Evolutionary conservation across 352 stramenopile genomes (phyloP).

Genomic region (Phytophthora gonapodyides): DNA sequence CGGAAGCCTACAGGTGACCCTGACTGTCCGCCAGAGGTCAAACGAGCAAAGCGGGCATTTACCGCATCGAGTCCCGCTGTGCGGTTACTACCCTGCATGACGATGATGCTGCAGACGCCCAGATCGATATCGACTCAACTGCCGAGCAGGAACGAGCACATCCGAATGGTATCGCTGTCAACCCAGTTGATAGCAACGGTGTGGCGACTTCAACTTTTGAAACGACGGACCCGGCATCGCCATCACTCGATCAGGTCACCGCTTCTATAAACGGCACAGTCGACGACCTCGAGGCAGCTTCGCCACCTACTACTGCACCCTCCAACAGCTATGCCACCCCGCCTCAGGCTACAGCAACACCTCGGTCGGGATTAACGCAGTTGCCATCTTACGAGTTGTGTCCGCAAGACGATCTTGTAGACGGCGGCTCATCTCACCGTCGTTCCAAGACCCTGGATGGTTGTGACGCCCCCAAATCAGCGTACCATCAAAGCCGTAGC

Average conservation of each 20-base stretch:
- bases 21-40: background rate
- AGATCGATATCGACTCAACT: too few relatives aligned
- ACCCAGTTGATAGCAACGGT: too few relatives aligned
- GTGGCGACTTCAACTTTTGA: too few relatives aligned
- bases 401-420: conserved; percentile 3
- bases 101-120: background rate
- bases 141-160: too few relatives aligned
- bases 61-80: background rate
- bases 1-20: background rate
- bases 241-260: too few relatives aligned
- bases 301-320: too few relatives aligned
- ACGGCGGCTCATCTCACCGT: conserved; percentile 13
- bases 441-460: conserved; percentile 10
- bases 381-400: background rate
- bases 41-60: background rate
- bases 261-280: too few relatives aligned
- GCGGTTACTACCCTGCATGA: background rate
- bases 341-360: background rate
- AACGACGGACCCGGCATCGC: too few relatives aligned
- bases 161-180: too few relatives aligned
- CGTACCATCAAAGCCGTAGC: conserved; percentile 9
- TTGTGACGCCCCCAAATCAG: conserved; percentile 8
- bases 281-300: too few relatives aligned
- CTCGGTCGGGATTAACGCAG: background rate
- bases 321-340: too few relatives aligned